Evolutionary conservation across 345 rosid genomes (phyloP), one percentile per base, ranked within the genome.

Genomic region (Salix koriyanagi): DNA sequence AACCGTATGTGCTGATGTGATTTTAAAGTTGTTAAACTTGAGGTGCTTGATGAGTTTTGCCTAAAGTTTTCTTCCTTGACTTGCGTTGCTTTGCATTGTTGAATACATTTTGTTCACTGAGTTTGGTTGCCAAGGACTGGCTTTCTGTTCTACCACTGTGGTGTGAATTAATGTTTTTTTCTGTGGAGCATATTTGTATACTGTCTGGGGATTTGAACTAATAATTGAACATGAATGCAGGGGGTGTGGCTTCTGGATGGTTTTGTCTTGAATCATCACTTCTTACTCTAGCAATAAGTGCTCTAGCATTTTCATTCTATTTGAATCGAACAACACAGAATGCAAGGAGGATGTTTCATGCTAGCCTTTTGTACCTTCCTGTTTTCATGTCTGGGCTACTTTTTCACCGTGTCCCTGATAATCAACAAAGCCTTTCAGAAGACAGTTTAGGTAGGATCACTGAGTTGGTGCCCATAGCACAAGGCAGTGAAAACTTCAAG

Each of bases 361-460:
- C 97, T 7, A 93, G 96, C 86, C 92, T 93, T 70, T 74, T 93
- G 72, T 96, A 93, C 86, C 95, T 96, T 50, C 97, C 97, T 70
- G 90, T 92, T 16, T 92, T 94, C 80, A 91, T 94, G 98, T 79
- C 93, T 21, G 97, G 98, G 71, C 85, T 94, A 6, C 85, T 92
- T 28, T 74, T 90, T 21, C 97, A 92, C 83, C 91, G 93, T 13
- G 73, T 83, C 70, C 61, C 83, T 2, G 86, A 89, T 56, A 71
- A 86, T 69, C 79, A 84, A 58, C 83, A 83, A 67, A 67, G 42
- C 69, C 80, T 86, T 30, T 73, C 72, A 8, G 81, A 69, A 72
- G 73, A 80, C 18, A 65, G 71, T 50, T 72, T 78, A 26, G 37
- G 71, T 26, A 68, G 34, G 61, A 58, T 71, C 15, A n/a, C 42